A percentile compares a stretch with the other conserved stretches of the same genome.
Evolutionary conservation across 1,139 yeast genomes (phyloP).

Genomic region (Suhomyces coccinellae): DNA sequence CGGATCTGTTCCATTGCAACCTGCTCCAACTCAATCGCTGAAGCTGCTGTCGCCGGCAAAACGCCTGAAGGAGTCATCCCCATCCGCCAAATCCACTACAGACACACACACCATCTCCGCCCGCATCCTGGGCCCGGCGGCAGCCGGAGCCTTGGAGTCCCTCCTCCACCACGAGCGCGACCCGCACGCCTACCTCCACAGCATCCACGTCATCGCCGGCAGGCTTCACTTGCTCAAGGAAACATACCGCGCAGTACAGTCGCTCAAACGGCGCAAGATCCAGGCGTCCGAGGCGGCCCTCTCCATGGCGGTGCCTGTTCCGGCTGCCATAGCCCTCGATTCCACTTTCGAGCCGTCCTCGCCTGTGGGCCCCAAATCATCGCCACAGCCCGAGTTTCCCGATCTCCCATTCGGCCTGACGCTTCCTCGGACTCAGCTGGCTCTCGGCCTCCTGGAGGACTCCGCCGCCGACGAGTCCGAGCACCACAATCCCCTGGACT

Average conservation of each 20-base stretch:
- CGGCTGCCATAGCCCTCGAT: constrained; percentile 2
- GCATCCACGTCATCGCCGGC: constrained; percentile 27
- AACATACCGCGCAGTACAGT: constrained; percentile 29
- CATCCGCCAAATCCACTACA: not conserved
- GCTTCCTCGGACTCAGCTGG: not conserved
- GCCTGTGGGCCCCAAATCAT: constrained; percentile 5
- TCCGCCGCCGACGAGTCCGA: constrained; percentile 5
- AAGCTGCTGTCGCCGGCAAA: not conserved
- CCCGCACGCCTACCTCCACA: constrained; percentile 25
- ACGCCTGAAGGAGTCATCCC: not conserved
- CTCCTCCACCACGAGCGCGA: constrained; percentile 10
- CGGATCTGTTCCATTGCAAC: not conserved
- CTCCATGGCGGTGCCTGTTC: not conserved
- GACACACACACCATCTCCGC: not conserved
- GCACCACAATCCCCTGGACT: not conserved
- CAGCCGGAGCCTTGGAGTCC: constrained; percentile 11
- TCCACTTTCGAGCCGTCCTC: constrained; percentile 4
- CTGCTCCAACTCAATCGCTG: not conserved
- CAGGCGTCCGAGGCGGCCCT: constrained; percentile 7
- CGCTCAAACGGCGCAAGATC: constrained; percentile 22
- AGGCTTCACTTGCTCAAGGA: constrained; percentile 34
- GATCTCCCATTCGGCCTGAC: not conserved
- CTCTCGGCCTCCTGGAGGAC: constrained; percentile 3
- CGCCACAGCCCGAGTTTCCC: constrained; percentile 4
- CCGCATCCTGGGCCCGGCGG: not conserved